phyloP scores from a whole-genome alignment of 139 green algal genomes.

The Volvox reticuliferus region DNA sequence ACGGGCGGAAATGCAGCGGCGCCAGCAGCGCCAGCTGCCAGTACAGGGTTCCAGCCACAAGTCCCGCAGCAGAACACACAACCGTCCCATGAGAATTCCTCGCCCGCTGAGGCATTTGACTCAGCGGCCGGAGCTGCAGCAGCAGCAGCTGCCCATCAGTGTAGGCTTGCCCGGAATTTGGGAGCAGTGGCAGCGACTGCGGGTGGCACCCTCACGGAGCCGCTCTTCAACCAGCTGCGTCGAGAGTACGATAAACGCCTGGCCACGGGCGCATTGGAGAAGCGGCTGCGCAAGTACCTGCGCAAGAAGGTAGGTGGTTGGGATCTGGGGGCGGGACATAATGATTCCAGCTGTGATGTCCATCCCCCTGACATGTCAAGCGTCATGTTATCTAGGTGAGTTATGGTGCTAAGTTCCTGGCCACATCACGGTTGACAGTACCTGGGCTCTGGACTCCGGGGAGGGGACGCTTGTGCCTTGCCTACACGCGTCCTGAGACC shows the following conservation, averaged over 20 bases:
- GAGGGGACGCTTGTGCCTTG: no score
- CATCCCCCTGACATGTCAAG: neutral
- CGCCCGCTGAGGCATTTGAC: neutral
- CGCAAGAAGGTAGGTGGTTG: neutral
- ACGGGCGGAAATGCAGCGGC: neutral
- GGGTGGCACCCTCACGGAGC: neutral
- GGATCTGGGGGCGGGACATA: neutral
- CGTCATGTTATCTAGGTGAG: neutral
- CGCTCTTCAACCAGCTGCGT: neutral
- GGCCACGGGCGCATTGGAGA: neutral
- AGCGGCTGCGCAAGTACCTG: conserved; percentile 31
- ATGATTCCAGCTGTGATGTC: neutral
- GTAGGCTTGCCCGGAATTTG: neutral
- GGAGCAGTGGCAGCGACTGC: neutral
- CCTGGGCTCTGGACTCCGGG: neutral
- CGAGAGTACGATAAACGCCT: neutral
- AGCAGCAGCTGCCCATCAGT: neutral
- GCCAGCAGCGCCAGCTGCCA: neutral
- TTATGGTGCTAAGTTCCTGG: neutral
- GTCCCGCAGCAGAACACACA: no score
- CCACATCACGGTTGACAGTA: neutral
- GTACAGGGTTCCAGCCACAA: neutral
- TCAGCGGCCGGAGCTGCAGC: neutral
- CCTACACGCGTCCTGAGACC: neutral
- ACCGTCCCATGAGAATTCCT: no score